Conservation (phyloP, 257 asterid genomes). For the Datura wrightii region DNA sequence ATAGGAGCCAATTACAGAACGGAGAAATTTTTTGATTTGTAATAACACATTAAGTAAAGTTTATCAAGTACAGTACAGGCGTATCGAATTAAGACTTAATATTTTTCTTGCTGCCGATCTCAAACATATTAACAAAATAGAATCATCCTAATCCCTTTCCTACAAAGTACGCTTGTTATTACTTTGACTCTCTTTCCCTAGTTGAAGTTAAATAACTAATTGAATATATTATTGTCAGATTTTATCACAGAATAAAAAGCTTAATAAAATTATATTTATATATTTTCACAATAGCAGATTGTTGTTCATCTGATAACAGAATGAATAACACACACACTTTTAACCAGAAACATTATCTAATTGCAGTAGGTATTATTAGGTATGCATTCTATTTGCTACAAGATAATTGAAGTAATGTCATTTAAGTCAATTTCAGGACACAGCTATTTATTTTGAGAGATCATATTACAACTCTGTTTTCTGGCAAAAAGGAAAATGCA, state of each 20-base stretch:
- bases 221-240: not conserved
- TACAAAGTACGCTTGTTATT: not conserved
- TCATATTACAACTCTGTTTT: slow-evolving; percentile 8
- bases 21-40: not conserved
- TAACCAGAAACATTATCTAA: not conserved
- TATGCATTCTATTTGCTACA: not conserved
- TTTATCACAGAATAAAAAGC: slow-evolving; percentile 14
- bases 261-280: not conserved
- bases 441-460: slow-evolving; percentile 11
- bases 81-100: not conserved
- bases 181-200: not conserved
- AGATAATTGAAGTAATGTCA: not conserved
- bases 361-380: not conserved
- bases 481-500: not conserved
- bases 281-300: not conserved
- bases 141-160: not conserved
- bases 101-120: not conserved
- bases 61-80: not conserved
- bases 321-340: slow-evolving; percentile 6
- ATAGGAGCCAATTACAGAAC: not conserved
- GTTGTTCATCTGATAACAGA: not conserved
- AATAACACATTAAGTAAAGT: not conserved
- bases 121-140: not conserved
- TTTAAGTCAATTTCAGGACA: not conserved
- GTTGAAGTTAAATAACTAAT: not conserved